Percentiles rank a stretch among this genome's conserved stretches.
Conservation (phyloP, 2,329 filamentous ascomycete genomes). For the Pseudogymnoascus sp. region DNA sequence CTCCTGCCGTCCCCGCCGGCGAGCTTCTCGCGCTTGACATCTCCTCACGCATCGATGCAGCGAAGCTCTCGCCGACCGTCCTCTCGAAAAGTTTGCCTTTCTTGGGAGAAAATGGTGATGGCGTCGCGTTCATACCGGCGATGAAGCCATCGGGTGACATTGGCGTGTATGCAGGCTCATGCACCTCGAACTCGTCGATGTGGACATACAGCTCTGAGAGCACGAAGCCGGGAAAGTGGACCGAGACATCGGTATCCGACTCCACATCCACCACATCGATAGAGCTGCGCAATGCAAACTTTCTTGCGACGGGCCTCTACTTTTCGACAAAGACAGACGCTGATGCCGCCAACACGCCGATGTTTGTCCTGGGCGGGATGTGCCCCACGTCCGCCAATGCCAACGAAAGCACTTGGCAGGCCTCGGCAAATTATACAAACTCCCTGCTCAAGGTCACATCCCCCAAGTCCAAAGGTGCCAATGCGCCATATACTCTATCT, state of each 20-base stretch:
- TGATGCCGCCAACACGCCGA: slow-evolving; percentile 26
- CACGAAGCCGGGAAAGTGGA: slow-evolving; percentile 41
- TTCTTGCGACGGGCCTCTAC: slow-evolving; percentile 41
- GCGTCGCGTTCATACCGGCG: slow-evolving; percentile 57
- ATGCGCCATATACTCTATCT: slow-evolving; percentile 35
- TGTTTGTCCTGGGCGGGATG: slow-evolving; percentile 72
- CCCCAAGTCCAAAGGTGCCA: slow-evolving; percentile 30
- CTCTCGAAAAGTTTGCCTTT: slow-evolving; percentile 54
- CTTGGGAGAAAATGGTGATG: slow-evolving; percentile 38
- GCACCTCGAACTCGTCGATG: slow-evolving; percentile 49
- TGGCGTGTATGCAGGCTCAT: slow-evolving; percentile 67
- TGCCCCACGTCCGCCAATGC: slow-evolving; percentile 51
- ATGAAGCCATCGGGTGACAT: slow-evolving; percentile 63
- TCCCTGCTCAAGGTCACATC: slow-evolving; percentile 63
- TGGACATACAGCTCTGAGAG: slow-evolving; percentile 56
- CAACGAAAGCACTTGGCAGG: slow-evolving; percentile 51
- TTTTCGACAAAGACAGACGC: slow-evolving; percentile 26
- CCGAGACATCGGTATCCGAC: slow-evolving; percentile 43
- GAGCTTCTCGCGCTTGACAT: slow-evolving; percentile 61
- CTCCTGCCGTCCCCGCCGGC: slow-evolving; percentile 27
- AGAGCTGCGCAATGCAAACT: slow-evolving; percentile 42
- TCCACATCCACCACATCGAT: slow-evolving; percentile 29
- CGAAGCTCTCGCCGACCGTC: slow-evolving; percentile 41
- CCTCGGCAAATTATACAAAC: slow-evolving; percentile 69
- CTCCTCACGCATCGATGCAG: slow-evolving; percentile 46